phyloP scores from a whole-genome alignment of 176 grass and related monocot genomes.

The Aegilops tauschii region DNA sequence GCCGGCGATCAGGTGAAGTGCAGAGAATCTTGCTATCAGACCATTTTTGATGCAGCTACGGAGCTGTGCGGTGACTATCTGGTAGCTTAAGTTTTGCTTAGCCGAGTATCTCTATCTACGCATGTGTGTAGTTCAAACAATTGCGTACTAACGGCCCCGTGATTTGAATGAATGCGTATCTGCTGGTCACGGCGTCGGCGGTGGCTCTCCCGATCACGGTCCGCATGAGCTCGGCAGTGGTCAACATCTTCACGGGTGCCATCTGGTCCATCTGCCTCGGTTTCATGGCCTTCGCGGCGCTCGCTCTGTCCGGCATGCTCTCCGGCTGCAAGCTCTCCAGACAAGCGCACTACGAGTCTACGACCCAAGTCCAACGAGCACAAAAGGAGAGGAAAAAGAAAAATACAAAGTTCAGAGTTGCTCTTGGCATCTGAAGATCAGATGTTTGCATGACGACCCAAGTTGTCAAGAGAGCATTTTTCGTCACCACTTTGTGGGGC shows the following conservation, averaged over 20 bases:
- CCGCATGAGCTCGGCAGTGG: slow-evolving; percentile 63
- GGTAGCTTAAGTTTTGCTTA: neutral
- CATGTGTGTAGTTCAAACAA: neutral
- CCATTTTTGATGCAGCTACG: neutral
- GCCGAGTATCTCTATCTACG: neutral
- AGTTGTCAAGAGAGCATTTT: too few relatives aligned
- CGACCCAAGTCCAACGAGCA: neutral
- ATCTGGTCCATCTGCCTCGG: slow-evolving; percentile 57
- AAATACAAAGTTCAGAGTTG: too few relatives aligned
- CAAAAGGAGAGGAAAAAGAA: too few relatives aligned
- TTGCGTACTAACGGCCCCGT: too few relatives aligned
- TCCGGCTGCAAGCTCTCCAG: neutral
- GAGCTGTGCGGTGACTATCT: neutral
- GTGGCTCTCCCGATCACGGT: slow-evolving; percentile 81
- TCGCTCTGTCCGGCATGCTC: slow-evolving; percentile 51
- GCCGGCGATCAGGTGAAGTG: slow-evolving; percentile 68
- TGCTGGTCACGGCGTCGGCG: slow-evolving; percentile 64
- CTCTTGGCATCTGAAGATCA: too few relatives aligned
- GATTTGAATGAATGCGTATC: slow-evolving; percentile 28
- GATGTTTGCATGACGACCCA: too few relatives aligned
- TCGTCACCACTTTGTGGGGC: too few relatives aligned
- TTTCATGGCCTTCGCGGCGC: slow-evolving; percentile 55
- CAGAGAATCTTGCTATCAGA: neutral
- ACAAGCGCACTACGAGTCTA: slow-evolving; percentile 16
- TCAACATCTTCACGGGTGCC: slow-evolving; percentile 70